Percentiles rank a stretch among this genome's conserved stretches.
These are phyloP conservation scores for Chrysosphaeria jannelii DNA, from an alignment of 2,329 filamentous ascomycete species.

Conservation along the genomic window DNA sequence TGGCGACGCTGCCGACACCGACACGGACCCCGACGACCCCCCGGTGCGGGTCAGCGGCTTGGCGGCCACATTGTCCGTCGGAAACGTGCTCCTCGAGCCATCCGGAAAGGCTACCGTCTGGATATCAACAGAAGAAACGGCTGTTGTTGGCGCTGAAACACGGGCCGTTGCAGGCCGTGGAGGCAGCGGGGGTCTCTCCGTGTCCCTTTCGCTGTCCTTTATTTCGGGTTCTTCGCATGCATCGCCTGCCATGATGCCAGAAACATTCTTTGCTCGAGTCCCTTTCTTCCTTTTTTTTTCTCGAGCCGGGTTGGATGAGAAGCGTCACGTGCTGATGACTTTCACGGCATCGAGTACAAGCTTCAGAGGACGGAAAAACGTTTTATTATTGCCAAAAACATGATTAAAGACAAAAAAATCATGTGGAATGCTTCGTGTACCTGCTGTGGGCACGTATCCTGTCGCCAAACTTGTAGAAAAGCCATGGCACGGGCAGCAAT, in stretches of 20 bases:
- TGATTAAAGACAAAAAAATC: too few relatives aligned
- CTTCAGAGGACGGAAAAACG: too few relatives aligned
- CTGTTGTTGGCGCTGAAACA: conserved; percentile 61
- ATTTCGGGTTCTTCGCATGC: too few relatives aligned
- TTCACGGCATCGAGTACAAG: too few relatives aligned
- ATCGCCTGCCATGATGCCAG: too few relatives aligned
- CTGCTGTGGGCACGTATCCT: conserved; percentile 11
- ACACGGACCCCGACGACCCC: conserved; percentile 1
- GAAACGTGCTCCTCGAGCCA: conserved; percentile 32
- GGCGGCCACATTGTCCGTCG: conserved; percentile 12
- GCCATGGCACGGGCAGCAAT: conserved; percentile 20
- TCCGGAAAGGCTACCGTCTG: conserved; percentile 47
- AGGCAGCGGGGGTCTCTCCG: too few relatives aligned
- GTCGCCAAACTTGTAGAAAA: conserved; percentile 18
- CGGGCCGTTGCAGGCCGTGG: too few relatives aligned
- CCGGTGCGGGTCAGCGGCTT: conserved; percentile 9
- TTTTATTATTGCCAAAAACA: too few relatives aligned
- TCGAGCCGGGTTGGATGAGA: conserved; percentile 8
- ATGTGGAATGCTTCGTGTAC: too few relatives aligned
- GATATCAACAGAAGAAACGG: conserved; percentile 53
- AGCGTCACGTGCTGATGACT: conserved; percentile 18
- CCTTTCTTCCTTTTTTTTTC: not conserved
- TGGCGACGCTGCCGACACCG: not conserved
- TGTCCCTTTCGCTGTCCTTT: too few relatives aligned
- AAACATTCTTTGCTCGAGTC: not conserved